Conservation (phyloP, 306 rosid genomes). For the Cucurbita moschata region DNA sequence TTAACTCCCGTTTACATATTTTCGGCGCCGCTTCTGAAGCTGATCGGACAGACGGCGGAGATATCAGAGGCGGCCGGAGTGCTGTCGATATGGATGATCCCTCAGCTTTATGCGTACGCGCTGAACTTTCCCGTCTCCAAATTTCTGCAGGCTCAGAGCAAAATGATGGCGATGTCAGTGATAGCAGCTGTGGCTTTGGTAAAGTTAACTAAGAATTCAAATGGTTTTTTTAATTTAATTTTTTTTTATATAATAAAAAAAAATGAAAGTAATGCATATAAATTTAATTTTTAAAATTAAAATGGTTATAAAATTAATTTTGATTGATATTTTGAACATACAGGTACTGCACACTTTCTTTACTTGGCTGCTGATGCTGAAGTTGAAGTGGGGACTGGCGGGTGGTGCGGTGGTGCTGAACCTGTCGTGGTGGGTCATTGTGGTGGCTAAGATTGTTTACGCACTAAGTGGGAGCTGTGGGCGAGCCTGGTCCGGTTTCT, state of each 20-base stretch:
- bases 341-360: constrained; percentile 32
- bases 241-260: no score
- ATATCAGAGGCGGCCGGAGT: constrained; percentile 62
- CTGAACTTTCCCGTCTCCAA: constrained; percentile 57
- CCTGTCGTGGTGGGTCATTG: constrained; percentile 65
- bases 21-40: constrained; percentile 26
- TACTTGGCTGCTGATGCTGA: constrained; percentile 64
- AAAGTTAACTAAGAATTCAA: no score
- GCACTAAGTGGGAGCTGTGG: constrained; percentile 48
- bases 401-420: constrained; percentile 81
- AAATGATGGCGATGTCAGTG: constrained; percentile 71
- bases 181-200: constrained; percentile 43
- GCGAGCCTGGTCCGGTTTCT: constrained; percentile 68
- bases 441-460: constrained; percentile 44
- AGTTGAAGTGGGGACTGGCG: constrained; percentile 47
- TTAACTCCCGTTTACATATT: constrained; percentile 39
- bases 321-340: neutral
- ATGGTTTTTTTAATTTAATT: no score
- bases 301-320: no score
- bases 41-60: constrained; percentile 51
- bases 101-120: constrained; percentile 80
- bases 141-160: constrained; percentile 84
- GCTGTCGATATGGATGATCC: constrained; percentile 72
- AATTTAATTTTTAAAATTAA: no score
- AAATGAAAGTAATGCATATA: no score